Percentiles rank a stretch among this genome's conserved stretches.
phyloP scores from a whole-genome alignment of 176 grass and related monocot genomes.

The Cenchrus fungigraminus region DNA sequence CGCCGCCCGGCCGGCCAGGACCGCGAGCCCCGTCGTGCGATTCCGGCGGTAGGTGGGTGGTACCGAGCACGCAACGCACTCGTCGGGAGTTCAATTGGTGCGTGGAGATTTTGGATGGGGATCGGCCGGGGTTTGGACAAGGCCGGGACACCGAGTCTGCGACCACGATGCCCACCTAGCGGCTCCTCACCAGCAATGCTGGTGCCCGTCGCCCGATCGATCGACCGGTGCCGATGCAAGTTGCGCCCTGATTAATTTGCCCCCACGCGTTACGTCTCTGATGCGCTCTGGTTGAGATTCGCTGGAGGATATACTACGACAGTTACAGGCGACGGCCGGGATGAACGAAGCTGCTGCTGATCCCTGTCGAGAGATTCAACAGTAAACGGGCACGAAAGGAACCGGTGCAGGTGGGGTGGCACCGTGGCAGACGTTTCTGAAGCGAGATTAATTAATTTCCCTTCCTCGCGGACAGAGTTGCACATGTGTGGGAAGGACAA shows the following conservation, averaged over 20 bases:
- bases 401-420: no score
- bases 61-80: not conserved
- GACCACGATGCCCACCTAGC: not conserved
- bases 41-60: constrained; percentile 7
- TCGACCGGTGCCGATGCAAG: not conserved
- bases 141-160: not conserved
- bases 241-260: not conserved
- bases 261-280: no score
- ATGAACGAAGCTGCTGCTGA: not conserved
- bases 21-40: not conserved
- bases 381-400: not conserved
- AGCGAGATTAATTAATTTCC: no score
- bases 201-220: constrained; percentile 6
- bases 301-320: not conserved
- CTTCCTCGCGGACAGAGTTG: no score
- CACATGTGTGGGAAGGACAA: no score
- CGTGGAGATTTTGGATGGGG: not conserved
- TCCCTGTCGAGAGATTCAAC: not conserved
- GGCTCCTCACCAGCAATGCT: constrained; percentile 38
- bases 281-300: not conserved
- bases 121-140: not conserved
- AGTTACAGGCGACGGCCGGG: not conserved
- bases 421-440: not conserved
- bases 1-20: not conserved
- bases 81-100: not conserved